Evolutionary conservation across 257 asterid genomes (phyloP).

Genomic region (Agastache rugosa): DNA sequence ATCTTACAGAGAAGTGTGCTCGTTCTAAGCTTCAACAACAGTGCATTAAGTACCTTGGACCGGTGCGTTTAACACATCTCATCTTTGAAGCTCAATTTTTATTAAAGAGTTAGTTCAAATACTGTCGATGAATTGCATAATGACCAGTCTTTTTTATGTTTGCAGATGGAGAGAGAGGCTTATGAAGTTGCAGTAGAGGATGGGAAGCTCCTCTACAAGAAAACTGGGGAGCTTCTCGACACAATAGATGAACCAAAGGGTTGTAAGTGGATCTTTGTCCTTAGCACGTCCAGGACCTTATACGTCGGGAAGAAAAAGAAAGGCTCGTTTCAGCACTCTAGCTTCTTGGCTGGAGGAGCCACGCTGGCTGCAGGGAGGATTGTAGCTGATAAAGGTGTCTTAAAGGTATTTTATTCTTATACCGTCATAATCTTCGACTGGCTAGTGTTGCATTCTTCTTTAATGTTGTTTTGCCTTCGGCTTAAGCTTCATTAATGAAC

Average conservation of each 20-base stretch:
- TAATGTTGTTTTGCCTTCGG: not conserved
- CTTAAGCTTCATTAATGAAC: conserved; percentile 16
- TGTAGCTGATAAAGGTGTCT: conserved; percentile 71
- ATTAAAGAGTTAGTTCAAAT: not conserved
- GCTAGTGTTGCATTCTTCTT: not conserved
- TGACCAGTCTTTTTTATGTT: conserved; percentile 10
- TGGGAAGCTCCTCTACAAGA: conserved; percentile 69
- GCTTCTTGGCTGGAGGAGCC: conserved; percentile 98
- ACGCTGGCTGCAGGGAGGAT: conserved; percentile 92
- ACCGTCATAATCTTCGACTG: not conserved
- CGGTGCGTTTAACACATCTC: conserved; percentile 52
- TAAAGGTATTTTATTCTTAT: conserved; percentile 66
- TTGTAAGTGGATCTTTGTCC: conserved; percentile 91
- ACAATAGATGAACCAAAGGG: conserved; percentile 69
- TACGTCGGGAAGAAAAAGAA: conserved; percentile 86
- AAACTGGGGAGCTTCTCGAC: conserved; percentile 66
- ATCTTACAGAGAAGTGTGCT: conserved; percentile 73
- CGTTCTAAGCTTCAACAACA: conserved; percentile 92
- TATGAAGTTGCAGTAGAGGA: conserved; percentile 77
- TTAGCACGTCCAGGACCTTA: conserved; percentile 76
- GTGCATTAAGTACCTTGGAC: conserved; percentile 96
- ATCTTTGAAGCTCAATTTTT: not conserved
- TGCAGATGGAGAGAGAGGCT: conserved; percentile 82
- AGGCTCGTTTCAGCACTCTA: conserved; percentile 90
- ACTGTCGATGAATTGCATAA: not conserved